Evolutionary conservation across 2,329 filamentous ascomycete genomes (phyloP), one percentile per base, ranked within the genome.

Genomic region (Trichophyton mentagrophytes): DNA sequence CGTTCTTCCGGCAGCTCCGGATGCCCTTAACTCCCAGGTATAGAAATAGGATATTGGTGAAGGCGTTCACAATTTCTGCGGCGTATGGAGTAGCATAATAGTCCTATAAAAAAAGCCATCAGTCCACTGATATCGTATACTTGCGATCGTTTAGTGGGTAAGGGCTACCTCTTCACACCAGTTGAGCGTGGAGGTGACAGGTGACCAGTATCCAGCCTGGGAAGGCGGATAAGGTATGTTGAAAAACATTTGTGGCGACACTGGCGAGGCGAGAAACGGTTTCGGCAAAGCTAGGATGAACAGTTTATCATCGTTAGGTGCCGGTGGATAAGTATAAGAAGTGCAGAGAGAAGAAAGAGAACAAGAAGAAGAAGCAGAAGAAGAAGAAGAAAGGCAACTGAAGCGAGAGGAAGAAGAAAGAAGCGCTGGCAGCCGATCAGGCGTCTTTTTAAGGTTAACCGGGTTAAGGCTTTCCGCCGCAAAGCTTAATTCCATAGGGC

Each of bases 41-140:
- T 67, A 95, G 79, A 73, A 96, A 96, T 25, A 93, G 76, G 2
- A 88, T 71, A 71, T 96, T 96, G 38, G 90, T 96, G 36, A 91
- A 68, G 2, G 89, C 88, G 74, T 88, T 92, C 69, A 90, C 82
- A 53, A 91, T 84, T 70, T 91, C 88, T 40, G 88, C 88, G 53
- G 84, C 81, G 69, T 90, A 91, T 49, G 81, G 78, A 3, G 87
- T 90, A 42, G 86, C 83, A 76, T 87, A 87, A 73, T 88, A 88
- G 65, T 89, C 87, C 82, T 90, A 58, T 53, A 6, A n/a, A 27
- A 27, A 17, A 7, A 51, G 27, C n/a, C 13, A 9, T 40, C 30
- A 36, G 36, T 30, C n/a, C 9, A 46, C 5, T 33, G 3, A 1
- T 17, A 8, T 17, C 11, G 11, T 20, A 44, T 6, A 17, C 25